Evolutionary conservation across 345 rosid genomes (phyloP), one percentile per base, ranked within the genome.

Genomic region (Angophora floribunda): DNA sequence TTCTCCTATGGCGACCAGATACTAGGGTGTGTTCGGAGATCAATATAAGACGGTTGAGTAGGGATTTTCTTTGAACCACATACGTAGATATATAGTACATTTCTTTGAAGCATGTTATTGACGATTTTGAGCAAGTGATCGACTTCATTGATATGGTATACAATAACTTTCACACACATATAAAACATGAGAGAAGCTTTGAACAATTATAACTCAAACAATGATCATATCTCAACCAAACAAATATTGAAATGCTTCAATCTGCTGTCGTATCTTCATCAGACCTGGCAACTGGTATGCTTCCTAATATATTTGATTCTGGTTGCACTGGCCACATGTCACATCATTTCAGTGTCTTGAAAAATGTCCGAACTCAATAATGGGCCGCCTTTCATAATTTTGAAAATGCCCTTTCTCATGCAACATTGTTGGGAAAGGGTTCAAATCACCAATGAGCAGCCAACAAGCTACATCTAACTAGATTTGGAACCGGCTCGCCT

Each of bases 401-500:
- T 7, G 28, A 12, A 59, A 59, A 26, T 11, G 67, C 1, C n/a
- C 14, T 59, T 4, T 26, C 1, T 59, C 0, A 2, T 7, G 0
- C 28, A 30, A 59, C 11, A n/a, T 59, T 0, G n/a, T 6, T 26
- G 0, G 5, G 3, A 4, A 12, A 50, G 51, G 51, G 9, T 12
- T 50, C 51, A 50, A 50, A 12, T 50, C 51, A 12, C 51, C 11
- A 7, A 12, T 12, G 11, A 50, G 51, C 51, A 8, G 11, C 13
- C 11, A 12, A 50, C 51, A 15, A 13, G 17, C 52, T 51, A 51
- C 15, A 51, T 13, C 4, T 51, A 15, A 51, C 36, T n/a, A 63
- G 17, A 63, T 28, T 0, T 2, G 0, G 70, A 28, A n/a, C 14
- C 0, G 0, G 16, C 2, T 36, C 41, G 4, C 41, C 41, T 4